A percentile compares a stretch with the other conserved stretches of the same genome.
phyloP scores from a whole-genome alignment of 768 basidiomycete species.

The Candolleomyces efflorescens region DNA sequence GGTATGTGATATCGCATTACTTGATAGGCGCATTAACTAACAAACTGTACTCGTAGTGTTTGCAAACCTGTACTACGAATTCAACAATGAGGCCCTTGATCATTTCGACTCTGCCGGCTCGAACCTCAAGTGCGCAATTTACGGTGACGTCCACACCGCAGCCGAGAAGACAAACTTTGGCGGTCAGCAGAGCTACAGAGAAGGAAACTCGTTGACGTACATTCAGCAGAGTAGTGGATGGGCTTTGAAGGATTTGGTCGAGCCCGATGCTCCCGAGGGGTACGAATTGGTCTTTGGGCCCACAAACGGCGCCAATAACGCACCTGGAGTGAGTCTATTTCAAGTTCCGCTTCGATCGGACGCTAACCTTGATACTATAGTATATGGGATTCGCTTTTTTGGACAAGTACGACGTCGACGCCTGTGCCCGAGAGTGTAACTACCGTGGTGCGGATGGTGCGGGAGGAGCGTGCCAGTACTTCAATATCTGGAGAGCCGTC shows the following conservation, averaged over 20 bases:
- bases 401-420: slow-evolving; percentile 41
- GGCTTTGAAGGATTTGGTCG: slow-evolving; percentile 30
- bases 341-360: background rate
- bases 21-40: background rate
- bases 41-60: slow-evolving; percentile 29
- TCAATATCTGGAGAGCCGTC: slow-evolving; percentile 52
- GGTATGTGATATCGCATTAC: slow-evolving; percentile 29
- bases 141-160: slow-evolving; percentile 38
- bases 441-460: slow-evolving; percentile 33
- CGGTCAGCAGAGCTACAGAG: slow-evolving; percentile 35
- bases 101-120: slow-evolving; percentile 34
- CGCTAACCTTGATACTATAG: slow-evolving; percentile 18
- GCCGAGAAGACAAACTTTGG: slow-evolving; percentile 43
- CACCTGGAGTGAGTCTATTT: slow-evolving; percentile 32
- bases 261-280: slow-evolving; percentile 37
- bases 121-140: slow-evolving; percentile 45
- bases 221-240: slow-evolving; percentile 43
- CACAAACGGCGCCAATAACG: slow-evolving; percentile 42
- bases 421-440: slow-evolving; percentile 43
- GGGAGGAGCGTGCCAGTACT: slow-evolving; percentile 46
- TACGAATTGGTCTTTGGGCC: slow-evolving; percentile 45
- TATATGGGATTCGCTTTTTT: slow-evolving; percentile 52
- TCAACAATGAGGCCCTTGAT: slow-evolving; percentile 39
- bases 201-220: slow-evolving; percentile 31
- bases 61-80: slow-evolving; percentile 47